Percentiles rank a stretch among this genome's conserved stretches.
Evolutionary conservation across 2,329 filamentous ascomycete genomes (phyloP).

Genomic region (Fusarium armeniacum): DNA sequence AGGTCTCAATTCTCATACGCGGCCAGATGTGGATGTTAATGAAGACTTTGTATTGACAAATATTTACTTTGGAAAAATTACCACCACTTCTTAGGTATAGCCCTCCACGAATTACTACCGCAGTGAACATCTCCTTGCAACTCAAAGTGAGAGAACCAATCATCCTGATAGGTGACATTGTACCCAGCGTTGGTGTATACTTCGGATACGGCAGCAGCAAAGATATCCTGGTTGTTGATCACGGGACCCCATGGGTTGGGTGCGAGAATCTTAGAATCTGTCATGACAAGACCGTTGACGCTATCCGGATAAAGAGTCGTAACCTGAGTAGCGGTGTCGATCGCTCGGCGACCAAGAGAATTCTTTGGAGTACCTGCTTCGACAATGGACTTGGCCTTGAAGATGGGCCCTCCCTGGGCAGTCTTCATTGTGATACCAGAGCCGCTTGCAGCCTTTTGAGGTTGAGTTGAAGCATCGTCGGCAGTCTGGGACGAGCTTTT

Average conservation of each 20-base stretch:
- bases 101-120: slow-evolving; percentile 36
- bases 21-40: neutral
- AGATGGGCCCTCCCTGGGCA: slow-evolving; percentile 1
- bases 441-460: slow-evolving; percentile 4
- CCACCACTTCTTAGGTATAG: neutral
- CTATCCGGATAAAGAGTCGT: slow-evolving; percentile 32
- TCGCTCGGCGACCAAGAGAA: neutral
- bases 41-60: neutral
- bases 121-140: slow-evolving; percentile 49
- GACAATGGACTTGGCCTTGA: slow-evolving; percentile 31
- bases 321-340: neutral
- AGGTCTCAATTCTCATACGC: neutral
- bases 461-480: neutral
- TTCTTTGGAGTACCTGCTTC: slow-evolving; percentile 19
- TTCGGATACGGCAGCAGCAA: slow-evolving; percentile 38
- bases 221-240: slow-evolving; percentile 47
- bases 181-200: slow-evolving; percentile 44
- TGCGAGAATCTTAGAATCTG: slow-evolving; percentile 24
- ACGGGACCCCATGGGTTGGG: slow-evolving; percentile 50
- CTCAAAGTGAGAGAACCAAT: slow-evolving; percentile 49
- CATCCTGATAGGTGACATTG: slow-evolving; percentile 48
- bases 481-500: neutral
- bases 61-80: neutral
- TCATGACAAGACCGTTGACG: slow-evolving; percentile 46
- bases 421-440: neutral